Conservation (phyloP, 495 filamentous ascomycete species). For the Aspergillus biplanus region DNA sequence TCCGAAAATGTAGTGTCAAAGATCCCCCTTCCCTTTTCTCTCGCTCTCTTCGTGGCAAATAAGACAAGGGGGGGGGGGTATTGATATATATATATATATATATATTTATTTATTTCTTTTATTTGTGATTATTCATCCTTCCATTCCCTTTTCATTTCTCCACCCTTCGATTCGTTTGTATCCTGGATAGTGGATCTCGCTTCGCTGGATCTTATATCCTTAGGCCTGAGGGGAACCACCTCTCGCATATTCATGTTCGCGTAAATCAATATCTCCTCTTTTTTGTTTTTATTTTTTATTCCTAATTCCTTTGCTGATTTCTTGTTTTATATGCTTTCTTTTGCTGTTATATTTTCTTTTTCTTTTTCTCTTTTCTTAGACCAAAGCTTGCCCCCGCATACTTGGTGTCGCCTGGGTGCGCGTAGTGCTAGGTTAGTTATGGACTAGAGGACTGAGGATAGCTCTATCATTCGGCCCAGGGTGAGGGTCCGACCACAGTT, state of each 20-base stretch:
- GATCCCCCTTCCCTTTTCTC: not conserved
- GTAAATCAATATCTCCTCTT: not conserved
- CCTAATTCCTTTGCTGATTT: not conserved
- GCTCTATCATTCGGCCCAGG: constrained; percentile 4
- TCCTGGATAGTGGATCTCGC: constrained; percentile 6
- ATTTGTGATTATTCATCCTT: not conserved
- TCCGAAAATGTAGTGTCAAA: not conserved
- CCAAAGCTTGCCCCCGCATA: constrained; percentile 5
- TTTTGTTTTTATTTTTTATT: not conserved
- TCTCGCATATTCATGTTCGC: not conserved
- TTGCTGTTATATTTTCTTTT: not conserved
- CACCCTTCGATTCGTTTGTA: not conserved
- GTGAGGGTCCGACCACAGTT: constrained; percentile 14
- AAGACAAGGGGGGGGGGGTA: too few species aligned
- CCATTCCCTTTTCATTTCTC: constrained; percentile 8
- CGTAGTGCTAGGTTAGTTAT: constrained; percentile 5
- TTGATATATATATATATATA: too few species aligned
- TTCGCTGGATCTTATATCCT: constrained; percentile 8
- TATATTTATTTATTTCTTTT: too few species aligned
- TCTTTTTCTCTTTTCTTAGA: not conserved
- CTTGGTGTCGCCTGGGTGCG: constrained; percentile 8
- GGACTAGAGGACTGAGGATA: constrained; percentile 1
- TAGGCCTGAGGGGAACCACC: not conserved
- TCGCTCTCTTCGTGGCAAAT: not conserved
- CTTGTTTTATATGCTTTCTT: not conserved